A percentile compares a stretch with the other conserved stretches of the same genome.
These are phyloP conservation scores for Harringtonia lauricola DNA, from an alignment of 2,329 filamentous ascomycete species.

Conservation along the genomic window DNA sequence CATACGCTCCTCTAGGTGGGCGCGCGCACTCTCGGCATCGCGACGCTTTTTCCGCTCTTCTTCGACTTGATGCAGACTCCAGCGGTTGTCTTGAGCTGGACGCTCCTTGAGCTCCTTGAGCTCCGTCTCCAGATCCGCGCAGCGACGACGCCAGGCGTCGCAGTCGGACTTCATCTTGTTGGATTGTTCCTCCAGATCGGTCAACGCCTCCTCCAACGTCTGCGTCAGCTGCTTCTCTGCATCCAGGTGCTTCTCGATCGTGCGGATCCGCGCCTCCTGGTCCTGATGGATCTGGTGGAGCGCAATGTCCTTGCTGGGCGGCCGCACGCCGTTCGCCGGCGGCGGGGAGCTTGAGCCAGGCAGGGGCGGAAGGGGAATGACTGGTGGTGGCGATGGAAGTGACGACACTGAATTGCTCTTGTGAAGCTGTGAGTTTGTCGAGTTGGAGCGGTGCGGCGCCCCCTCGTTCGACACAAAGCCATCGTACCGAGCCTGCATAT, in stretches of 20 bases:
- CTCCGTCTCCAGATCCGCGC: constrained; percentile 61
- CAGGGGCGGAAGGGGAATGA: constrained; percentile 88
- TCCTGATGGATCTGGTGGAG: constrained; percentile 81
- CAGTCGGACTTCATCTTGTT: constrained; percentile 87
- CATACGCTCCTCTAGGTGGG: constrained; percentile 90
- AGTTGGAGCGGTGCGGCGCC: constrained; percentile 45
- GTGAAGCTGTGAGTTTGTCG: constrained; percentile 57
- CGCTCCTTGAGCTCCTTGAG: constrained; percentile 53
- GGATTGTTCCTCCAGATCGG: constrained; percentile 82
- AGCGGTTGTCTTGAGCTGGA: constrained; percentile 43
- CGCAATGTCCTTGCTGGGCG: constrained; percentile 69
- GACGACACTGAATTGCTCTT: constrained; percentile 78
- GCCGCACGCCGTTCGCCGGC: constrained; percentile 50
- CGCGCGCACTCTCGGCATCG: constrained; percentile 79
- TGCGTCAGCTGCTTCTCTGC: constrained; percentile 95
- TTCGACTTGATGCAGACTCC: constrained; percentile 81
- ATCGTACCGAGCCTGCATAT: constrained; percentile 47
- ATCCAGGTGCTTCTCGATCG: constrained; percentile 91
- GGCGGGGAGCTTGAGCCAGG: constrained; percentile 48
- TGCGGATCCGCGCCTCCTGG: constrained; percentile 86
- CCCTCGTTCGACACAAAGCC: constrained; percentile 27
- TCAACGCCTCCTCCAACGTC: constrained; percentile 89
- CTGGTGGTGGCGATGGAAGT: constrained; percentile 85
- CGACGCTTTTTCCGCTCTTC: constrained; percentile 90
- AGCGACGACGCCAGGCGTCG: constrained; percentile 84